phyloP scores from a whole-genome alignment of 1,284 basidiomycete genomes.

The Microbotryum silenes-acaulis region DNA sequence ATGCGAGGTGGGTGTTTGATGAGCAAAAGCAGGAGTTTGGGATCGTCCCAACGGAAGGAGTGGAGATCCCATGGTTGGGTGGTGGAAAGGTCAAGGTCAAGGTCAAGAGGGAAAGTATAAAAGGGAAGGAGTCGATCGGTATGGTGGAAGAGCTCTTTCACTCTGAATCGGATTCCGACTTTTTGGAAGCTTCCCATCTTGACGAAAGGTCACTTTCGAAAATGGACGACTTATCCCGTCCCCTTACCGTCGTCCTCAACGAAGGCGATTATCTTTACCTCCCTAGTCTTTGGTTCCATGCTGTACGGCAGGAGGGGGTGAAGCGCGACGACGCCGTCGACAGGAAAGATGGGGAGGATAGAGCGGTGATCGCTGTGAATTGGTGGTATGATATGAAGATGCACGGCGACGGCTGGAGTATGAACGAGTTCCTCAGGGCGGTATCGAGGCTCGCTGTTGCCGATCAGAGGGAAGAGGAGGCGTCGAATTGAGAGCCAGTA shows the following conservation, averaged over 20 bases:
- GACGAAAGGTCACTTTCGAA: too few species aligned
- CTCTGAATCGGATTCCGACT: too few species aligned
- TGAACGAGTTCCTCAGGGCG: constrained; percentile 55
- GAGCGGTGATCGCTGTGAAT: constrained; percentile 62
- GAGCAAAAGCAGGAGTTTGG: constrained; percentile 6
- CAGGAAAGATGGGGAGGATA: constrained; percentile 36
- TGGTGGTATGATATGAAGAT: constrained; percentile 81
- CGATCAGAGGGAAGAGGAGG: background rate
- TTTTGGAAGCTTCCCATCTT: too few species aligned
- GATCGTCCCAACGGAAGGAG: background rate
- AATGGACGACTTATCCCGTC: constrained; percentile 46
- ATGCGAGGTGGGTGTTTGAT: constrained; percentile 49
- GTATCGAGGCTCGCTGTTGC: constrained; percentile 20
- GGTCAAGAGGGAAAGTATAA: too few species aligned
- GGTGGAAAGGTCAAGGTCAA: too few species aligned
- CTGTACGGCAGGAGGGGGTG: constrained; percentile 55
- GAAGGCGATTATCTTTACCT: constrained; percentile 78
- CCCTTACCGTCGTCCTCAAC: constrained; percentile 57
- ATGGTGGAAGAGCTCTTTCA: too few species aligned
- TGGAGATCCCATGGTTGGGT: too few species aligned
- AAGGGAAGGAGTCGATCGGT: too few species aligned
- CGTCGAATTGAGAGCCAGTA: too few species aligned
- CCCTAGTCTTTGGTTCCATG: constrained; percentile 85
- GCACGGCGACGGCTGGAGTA: constrained; percentile 59
- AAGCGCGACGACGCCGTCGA: background rate